Conservation (phyloP, 306 rosid genomes). For the Gillenia trifoliata region DNA sequence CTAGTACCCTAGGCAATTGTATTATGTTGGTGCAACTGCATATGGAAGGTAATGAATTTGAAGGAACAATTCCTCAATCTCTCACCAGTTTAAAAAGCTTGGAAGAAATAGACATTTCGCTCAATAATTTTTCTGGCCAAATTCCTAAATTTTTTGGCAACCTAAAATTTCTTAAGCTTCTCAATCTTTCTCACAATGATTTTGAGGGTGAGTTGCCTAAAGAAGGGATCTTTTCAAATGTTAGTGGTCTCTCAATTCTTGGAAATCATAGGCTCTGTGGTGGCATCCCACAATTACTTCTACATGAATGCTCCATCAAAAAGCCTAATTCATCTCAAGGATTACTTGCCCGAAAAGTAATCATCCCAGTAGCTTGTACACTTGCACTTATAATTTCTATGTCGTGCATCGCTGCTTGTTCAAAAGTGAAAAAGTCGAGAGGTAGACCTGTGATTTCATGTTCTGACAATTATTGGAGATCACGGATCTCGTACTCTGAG, state of each 20-base stretch:
- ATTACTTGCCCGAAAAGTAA: too few species aligned
- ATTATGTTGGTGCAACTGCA: not conserved
- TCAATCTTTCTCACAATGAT: constrained; percentile 26
- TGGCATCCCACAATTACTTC: constrained; percentile 16
- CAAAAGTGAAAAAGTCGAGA: not conserved
- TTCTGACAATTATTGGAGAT: too few species aligned
- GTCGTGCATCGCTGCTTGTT: not conserved
- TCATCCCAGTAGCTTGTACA: too few species aligned
- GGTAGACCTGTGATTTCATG: not conserved
- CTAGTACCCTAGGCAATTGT: not conserved
- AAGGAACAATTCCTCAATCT: not conserved
- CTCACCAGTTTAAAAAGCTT: not conserved
- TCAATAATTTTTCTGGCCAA: constrained; percentile 23
- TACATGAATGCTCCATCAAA: constrained; percentile 14
- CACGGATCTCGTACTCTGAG: not conserved
- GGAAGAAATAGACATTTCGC: not conserved
- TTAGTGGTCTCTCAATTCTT: not conserved
- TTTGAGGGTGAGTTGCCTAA: not conserved
- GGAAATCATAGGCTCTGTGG: constrained; percentile 32
- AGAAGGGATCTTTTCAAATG: constrained; percentile 16
- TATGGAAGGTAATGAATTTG: too few species aligned
- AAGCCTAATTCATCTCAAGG: not conserved
- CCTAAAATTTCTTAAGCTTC: not conserved
- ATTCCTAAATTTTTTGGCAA: constrained; percentile 20
- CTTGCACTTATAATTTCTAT: not conserved